Evolutionary conservation across 2,329 filamentous ascomycete genomes (phyloP).

Genomic region (Ceratocystis diversiconidia): DNA sequence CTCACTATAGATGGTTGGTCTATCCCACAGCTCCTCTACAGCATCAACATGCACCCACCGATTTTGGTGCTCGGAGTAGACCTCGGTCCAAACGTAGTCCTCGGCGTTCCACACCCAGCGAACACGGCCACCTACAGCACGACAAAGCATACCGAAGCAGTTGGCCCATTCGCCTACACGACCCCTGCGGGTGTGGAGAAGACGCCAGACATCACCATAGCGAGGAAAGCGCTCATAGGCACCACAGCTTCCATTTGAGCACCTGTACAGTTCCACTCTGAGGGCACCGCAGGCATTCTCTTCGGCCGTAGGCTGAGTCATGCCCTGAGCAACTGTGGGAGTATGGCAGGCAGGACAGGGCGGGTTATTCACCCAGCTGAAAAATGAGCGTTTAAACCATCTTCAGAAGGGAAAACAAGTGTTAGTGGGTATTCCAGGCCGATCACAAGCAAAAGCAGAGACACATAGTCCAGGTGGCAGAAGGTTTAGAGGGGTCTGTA

Average conservation of each 20-base stretch:
- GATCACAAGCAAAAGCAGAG: too few relatives aligned
- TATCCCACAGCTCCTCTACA: conserved; percentile 91
- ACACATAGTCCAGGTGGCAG: background rate
- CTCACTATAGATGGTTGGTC: conserved; percentile 79
- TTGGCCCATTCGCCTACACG: conserved; percentile 94
- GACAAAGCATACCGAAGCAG: conserved; percentile 96
- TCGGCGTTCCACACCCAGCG: conserved; percentile 98
- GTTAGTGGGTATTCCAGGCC: conserved; percentile 19
- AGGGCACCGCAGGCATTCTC: conserved; percentile 79
- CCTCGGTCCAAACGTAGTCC: conserved; percentile 94
- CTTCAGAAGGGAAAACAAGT: conserved; percentile 19
- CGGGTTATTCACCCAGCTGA: conserved; percentile 94
- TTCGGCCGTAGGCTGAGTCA: conserved; percentile 73
- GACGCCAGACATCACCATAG: conserved; percentile 87
- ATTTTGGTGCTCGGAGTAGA: conserved; percentile 85
- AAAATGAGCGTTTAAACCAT: conserved; percentile 94
- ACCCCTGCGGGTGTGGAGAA: conserved; percentile 74
- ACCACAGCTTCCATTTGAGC: conserved; percentile 60
- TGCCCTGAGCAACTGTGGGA: conserved; percentile 69
- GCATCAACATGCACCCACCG: conserved; percentile 95
- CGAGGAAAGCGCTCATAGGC: conserved; percentile 80
- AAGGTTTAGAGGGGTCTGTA: conserved; percentile 22
- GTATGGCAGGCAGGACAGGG: conserved; percentile 68
- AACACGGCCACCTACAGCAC: conserved; percentile 77
- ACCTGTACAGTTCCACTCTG: conserved; percentile 80